Evolutionary conservation across 495 filamentous ascomycete genomes (phyloP), one percentile per base, ranked within the genome.

Genomic region (Aspergillus sclerotioniger): DNA sequence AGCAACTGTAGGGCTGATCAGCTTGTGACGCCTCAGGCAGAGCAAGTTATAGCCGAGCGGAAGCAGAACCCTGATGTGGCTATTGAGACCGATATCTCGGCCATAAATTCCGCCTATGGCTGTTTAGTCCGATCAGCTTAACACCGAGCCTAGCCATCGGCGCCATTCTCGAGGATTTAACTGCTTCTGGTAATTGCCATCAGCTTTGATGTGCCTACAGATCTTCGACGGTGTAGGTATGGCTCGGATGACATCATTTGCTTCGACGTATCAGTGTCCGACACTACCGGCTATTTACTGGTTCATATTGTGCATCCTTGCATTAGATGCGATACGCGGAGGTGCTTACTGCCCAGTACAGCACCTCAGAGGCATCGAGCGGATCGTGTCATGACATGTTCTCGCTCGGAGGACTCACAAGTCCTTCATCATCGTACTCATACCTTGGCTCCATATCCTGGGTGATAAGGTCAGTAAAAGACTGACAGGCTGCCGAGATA

Each of bases 391-490:
- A 49, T 29, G 10, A 28, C 21, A n/a, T 32, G 8, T 28, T 17
- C 13, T 41, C 7, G 13, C n/a, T n/a, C 16, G 3, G 25, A 15
- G 47, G 54, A 45, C 46, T 48, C 2, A 63, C 44, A 25, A 63
- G 44, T 12, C 61, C 61, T 3, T 60, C 33, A 1, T 60, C 17
- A 28, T 64, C 53, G 31, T 52, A 67, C 44, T 66, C 63, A 29
- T 67, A 71, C 51, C 62, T 56, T 46, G 54, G 56, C 59, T 68
- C 63, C 12, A 46, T 57, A 16, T 67, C 59, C 67, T 67, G 6
- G 0, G 1, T 2, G 3, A 19, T 47, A 12, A 4, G 15, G 31
- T 63, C 17, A 67, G 61, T 20, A 41, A 44, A 15, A 8, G 17
- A 29, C 12, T n/a, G 13, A 45, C 25, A 3, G 8, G 10, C 17